Percentiles rank a stretch among this genome's conserved stretches.
Conservation (phyloP, 2,329 filamentous ascomycete genomes). For the Aspergillus sp. region DNA sequence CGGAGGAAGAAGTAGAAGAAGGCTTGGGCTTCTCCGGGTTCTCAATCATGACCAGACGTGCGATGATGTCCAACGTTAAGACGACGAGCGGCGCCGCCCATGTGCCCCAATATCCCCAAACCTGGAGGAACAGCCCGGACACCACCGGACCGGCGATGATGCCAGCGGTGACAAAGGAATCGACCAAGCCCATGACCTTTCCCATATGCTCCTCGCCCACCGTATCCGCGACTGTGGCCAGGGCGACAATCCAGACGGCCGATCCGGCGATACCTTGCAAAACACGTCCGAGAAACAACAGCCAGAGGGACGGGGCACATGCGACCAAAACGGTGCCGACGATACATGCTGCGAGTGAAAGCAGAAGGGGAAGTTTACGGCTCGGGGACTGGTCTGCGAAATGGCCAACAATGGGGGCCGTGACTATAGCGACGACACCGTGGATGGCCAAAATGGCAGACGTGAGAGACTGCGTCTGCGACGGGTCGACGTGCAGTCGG, state of each 20-base stretch:
- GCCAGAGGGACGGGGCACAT: constrained; percentile 9
- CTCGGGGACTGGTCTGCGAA: constrained; percentile 20
- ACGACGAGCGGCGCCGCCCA: constrained; percentile 22
- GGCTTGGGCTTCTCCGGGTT: background rate
- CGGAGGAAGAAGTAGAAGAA: no score
- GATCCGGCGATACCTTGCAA: constrained; percentile 23
- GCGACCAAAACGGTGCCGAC: constrained; percentile 20
- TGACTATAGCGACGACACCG: constrained; percentile 17
- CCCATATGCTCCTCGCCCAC: constrained; percentile 19
- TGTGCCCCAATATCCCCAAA: constrained; percentile 24
- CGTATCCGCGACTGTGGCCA: constrained; percentile 22
- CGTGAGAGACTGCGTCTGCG: constrained; percentile 18
- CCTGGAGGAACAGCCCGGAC: constrained; percentile 19
- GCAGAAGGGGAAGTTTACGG: constrained; percentile 16
- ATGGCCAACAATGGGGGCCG: constrained; percentile 19
- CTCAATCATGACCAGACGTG: constrained; percentile 23
- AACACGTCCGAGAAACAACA: constrained; percentile 19
- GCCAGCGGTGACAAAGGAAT: constrained; percentile 19
- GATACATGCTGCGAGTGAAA: constrained; percentile 17
- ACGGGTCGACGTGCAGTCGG: constrained; percentile 16
- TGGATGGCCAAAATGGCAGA: constrained; percentile 18
- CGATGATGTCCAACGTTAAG: constrained; percentile 20
- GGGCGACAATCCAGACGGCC: constrained; percentile 26
- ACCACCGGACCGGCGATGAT: constrained; percentile 22
- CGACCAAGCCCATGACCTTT: constrained; percentile 17